These are phyloP conservation scores for Ramaria sp. DNA, from an alignment of 768 basidiomycete genomes.

Conservation along the genomic window DNA sequence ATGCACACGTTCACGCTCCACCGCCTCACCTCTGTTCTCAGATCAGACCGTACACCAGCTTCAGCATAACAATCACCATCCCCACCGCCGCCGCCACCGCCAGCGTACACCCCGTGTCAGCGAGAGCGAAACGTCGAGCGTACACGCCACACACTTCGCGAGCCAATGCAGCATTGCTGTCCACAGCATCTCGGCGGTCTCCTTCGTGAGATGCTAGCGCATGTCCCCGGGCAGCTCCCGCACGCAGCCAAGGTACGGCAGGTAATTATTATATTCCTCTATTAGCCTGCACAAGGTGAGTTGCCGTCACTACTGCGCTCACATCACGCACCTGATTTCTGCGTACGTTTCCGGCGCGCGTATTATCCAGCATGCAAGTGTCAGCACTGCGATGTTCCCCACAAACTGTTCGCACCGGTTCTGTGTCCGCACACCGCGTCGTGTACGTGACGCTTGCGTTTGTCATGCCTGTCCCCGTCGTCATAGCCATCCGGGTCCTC, in stretches of 20 bases:
- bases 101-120: too few species aligned
- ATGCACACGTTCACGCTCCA: too few species aligned
- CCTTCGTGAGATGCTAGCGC: conserved; percentile 62
- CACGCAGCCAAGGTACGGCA: conserved; percentile 74
- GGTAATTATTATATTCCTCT: conserved; percentile 55
- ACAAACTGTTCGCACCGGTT: conserved; percentile 28
- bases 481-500: conserved; percentile 14
- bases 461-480: not conserved
- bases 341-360: conserved; percentile 65
- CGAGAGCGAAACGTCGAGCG: too few species aligned
- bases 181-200: conserved; percentile 54
- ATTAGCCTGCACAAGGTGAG: conserved; percentile 41
- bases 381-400: conserved; percentile 54
- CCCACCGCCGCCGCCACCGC: conserved; percentile 41
- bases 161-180: conserved; percentile 52
- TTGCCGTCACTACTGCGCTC: too few species aligned
- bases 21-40: conserved; percentile 22
- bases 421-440: conserved; percentile 6
- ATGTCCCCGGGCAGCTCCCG: conserved; percentile 51
- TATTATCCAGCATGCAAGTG: conserved; percentile 71
- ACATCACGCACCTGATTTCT: conserved; percentile 52
- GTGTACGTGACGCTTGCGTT: not conserved
- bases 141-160: conserved; percentile 23
- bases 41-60: conserved; percentile 38
- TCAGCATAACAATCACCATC: conserved; percentile 46